Percentiles rank a stretch among this genome's conserved stretches.
These are phyloP conservation scores for Diaporthe aspalathi DNA, from an alignment of 2,329 filamentous ascomycete species.

Conservation along the genomic window DNA sequence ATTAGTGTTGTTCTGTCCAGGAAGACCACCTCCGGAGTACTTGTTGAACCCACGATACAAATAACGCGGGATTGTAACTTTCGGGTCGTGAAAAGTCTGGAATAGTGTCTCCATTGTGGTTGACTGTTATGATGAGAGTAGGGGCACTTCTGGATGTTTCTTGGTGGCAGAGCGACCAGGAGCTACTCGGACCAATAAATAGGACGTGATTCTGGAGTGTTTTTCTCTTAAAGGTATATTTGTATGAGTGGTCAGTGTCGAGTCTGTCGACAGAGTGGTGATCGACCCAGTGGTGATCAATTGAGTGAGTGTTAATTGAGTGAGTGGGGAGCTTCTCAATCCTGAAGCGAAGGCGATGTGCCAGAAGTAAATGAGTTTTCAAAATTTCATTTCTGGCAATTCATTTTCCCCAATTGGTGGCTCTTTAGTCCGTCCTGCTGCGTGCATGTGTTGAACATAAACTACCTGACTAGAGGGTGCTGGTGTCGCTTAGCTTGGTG, in stretches of 20 bases:
- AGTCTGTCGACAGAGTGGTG: not conserved
- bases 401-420: not conserved
- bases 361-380: too few relatives aligned
- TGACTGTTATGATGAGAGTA: not conserved
- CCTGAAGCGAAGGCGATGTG: too few relatives aligned
- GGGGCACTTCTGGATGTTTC: not conserved
- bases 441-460: too few relatives aligned
- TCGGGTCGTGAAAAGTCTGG: not conserved
- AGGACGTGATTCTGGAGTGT: not conserved
- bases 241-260: not conserved
- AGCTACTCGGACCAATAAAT: too few relatives aligned
- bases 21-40: not conserved
- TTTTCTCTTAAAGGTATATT: not conserved
- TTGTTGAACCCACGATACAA: conserved; percentile 1
- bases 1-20: not conserved
- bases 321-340: too few relatives aligned
- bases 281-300: not conserved
- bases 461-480: not conserved
- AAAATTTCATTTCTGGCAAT: not conserved
- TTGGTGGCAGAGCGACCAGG: too few relatives aligned
- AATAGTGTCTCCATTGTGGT: not conserved
- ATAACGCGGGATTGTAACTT: not conserved
- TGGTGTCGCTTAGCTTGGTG: not conserved
- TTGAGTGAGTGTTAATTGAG: too few relatives aligned
- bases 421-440: not conserved